Evolutionary conservation across 192 early-diverging fungal species (phyloP).

Genomic region (Phlyctochytrium arcticum): DNA sequence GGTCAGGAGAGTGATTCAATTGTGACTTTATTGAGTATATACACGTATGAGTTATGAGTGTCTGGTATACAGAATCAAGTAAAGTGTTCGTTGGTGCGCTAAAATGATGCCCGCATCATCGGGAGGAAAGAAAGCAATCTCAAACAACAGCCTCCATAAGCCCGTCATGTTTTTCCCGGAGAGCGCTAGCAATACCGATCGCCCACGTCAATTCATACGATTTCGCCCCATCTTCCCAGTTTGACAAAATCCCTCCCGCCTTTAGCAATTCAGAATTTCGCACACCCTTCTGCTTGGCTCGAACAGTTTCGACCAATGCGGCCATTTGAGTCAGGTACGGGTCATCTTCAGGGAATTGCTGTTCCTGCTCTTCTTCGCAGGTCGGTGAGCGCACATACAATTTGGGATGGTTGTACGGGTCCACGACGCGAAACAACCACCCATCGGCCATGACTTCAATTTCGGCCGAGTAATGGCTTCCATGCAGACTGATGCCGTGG

Average conservation of each 20-base stretch:
- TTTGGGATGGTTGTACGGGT: not conserved
- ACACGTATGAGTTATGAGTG: not conserved
- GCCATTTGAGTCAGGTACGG: constrained; percentile 4
- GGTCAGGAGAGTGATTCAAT: no score
- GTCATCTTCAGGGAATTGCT: not conserved
- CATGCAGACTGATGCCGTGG: constrained; percentile 3
- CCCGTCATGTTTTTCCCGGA: not conserved
- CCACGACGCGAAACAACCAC: not conserved
- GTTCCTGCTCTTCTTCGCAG: not conserved
- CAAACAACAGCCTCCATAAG: not conserved
- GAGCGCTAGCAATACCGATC: not conserved
- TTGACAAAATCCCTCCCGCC: not conserved
- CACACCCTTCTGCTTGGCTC: not conserved
- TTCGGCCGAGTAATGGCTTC: not conserved
- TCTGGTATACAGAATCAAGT: not conserved
- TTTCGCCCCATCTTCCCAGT: not conserved
- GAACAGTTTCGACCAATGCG: not conserved
- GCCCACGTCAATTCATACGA: constrained; percentile 8
- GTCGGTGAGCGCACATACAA: constrained; percentile 2
- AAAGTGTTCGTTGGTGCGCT: no score
- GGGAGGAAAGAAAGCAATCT: not conserved
- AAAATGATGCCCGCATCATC: no score
- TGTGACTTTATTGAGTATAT: no score
- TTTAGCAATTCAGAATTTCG: not conserved
- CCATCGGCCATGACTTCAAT: not conserved